phyloP scores from a whole-genome alignment of 2,329 filamentous ascomycete species.

The Oidium heveae region DNA sequence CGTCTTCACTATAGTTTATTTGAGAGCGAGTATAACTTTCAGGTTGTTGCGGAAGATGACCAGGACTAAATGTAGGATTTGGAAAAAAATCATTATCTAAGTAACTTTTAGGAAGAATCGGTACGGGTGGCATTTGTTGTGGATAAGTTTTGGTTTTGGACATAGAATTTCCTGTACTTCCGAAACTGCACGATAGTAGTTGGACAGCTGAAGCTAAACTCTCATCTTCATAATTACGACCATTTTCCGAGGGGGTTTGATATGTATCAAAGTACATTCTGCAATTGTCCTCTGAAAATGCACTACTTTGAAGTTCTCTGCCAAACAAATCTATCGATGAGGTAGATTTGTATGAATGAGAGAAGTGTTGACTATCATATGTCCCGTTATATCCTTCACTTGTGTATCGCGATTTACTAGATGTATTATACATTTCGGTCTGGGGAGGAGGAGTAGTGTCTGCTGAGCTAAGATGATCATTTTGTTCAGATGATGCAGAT shows the following conservation, averaged over 20 bases:
- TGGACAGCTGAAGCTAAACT: conserved; percentile 79
- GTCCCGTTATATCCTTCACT: conserved; percentile 24
- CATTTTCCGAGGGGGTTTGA: conserved; percentile 52
- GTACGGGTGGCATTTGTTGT: conserved; percentile 62
- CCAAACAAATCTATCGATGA: conserved; percentile 23
- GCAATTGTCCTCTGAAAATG: conserved; percentile 20
- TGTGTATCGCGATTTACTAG: conserved; percentile 15
- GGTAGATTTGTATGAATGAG: conserved; percentile 59
- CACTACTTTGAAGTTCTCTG: conserved; percentile 24
- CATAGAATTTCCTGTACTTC: conserved; percentile 32
- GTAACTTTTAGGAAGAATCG: conserved; percentile 61
- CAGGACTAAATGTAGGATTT: conserved; percentile 28
- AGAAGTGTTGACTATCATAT: conserved; percentile 32
- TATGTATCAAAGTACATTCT: conserved; percentile 53
- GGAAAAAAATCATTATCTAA: conserved; percentile 33
- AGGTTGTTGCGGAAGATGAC: conserved; percentile 34
- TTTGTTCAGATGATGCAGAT: conserved; percentile 56
- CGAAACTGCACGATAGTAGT: conserved; percentile 73
- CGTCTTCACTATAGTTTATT: conserved; percentile 31
- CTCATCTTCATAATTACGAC: conserved; percentile 48
- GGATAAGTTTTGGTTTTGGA: conserved; percentile 34
- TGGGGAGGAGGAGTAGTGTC: conserved; percentile 83
- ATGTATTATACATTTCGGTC: conserved; percentile 26
- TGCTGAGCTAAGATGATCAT: conserved; percentile 57
- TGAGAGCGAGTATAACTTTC: conserved; percentile 36